Percentiles rank a stretch among this genome's conserved stretches.
Conservation (phyloP, 78 protist genomes). For the Guillardia theta region DNA sequence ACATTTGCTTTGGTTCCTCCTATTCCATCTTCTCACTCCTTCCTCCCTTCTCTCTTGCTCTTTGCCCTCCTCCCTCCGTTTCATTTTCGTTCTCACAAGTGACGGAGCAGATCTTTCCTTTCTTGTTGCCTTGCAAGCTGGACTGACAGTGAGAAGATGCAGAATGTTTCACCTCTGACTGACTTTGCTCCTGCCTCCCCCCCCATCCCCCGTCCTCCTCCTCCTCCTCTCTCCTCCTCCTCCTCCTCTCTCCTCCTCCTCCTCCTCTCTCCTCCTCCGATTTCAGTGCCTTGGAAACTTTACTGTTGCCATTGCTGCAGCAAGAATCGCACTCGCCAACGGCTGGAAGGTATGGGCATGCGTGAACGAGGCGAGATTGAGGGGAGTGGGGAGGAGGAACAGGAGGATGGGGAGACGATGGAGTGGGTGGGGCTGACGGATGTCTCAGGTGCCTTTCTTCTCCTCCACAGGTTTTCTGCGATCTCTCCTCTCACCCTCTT, state of each 20-base stretch:
- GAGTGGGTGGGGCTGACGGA: neutral
- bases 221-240: neutral
- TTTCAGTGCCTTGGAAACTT: neutral
- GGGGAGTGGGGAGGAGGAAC: no score
- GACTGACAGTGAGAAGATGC: neutral
- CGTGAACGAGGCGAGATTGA: no score
- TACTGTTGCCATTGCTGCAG: neutral
- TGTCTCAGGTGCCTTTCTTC: no score
- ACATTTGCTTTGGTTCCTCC: neutral
- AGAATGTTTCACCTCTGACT: neutral
- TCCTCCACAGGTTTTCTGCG: no score
- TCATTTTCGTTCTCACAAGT: neutral
- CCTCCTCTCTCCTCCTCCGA: neutral
- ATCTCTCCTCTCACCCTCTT: no score
- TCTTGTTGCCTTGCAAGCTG: neutral
- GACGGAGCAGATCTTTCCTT: neutral
- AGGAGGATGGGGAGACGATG: no score
- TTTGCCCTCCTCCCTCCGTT: neutral
- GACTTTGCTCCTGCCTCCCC: neutral
- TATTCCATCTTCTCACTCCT: neutral
- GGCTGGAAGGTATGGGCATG: slow-evolving; percentile 2
- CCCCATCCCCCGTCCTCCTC: neutral
- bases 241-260: neutral
- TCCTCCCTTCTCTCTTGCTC: neutral
- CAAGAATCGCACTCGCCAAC: neutral